Conservation (phyloP, 129 eudicot genomes). For the Flaveria brownii region DNA sequence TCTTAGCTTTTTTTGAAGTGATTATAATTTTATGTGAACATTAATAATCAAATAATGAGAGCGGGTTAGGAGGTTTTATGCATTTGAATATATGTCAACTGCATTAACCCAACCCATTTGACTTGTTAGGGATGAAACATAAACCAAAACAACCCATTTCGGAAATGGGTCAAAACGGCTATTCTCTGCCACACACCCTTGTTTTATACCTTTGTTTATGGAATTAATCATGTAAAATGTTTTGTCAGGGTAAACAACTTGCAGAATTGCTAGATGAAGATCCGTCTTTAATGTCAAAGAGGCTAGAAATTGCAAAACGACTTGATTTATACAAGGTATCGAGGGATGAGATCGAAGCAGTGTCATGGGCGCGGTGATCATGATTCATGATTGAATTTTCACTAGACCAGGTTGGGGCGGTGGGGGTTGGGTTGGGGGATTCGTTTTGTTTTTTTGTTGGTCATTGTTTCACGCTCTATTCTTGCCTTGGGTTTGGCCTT, state of each 20-base stretch:
- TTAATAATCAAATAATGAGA: background rate
- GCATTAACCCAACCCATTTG: background rate
- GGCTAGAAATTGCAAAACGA: constrained; percentile 45
- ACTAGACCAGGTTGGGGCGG: background rate
- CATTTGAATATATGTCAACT: background rate
- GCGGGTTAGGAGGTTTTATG: background rate
- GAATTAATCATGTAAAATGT: background rate
- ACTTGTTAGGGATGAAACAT: background rate
- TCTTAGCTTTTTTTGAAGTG: background rate
- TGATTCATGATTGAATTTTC: background rate
- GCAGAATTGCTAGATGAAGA: constrained; percentile 53
- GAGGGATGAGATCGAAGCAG: constrained; percentile 58
- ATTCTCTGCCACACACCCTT: background rate
- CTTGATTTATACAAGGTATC: constrained; percentile 59
- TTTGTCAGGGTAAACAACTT: constrained; percentile 44
- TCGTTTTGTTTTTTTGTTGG: constrained; percentile 21
- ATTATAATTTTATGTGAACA: background rate
- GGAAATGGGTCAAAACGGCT: background rate
- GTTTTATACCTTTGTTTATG: background rate
- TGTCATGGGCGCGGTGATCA: constrained; percentile 50
- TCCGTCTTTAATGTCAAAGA: constrained; percentile 51
- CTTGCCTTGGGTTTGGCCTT: constrained; percentile 9
- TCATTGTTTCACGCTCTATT: constrained; percentile 25
- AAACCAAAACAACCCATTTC: background rate
- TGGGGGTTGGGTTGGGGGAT: background rate